Evolutionary conservation across 2,329 filamentous ascomycete genomes (phyloP).

Genomic region (Aspergillus neotritici): DNA sequence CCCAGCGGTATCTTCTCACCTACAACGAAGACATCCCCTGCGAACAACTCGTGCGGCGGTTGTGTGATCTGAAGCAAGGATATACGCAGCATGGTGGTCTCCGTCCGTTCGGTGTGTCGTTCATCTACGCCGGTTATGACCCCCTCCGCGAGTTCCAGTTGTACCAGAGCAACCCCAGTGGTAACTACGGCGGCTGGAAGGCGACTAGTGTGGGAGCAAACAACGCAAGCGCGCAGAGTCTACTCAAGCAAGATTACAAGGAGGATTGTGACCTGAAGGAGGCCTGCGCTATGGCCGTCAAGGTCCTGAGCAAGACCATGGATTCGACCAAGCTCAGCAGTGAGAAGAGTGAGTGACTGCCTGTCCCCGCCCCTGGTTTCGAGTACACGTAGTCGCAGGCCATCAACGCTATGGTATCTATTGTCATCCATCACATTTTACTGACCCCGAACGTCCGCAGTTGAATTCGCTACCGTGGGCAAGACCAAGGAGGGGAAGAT

Average conservation of each 20-base stretch:
- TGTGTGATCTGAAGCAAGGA: conserved; percentile 97
- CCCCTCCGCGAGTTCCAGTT: conserved; percentile 95
- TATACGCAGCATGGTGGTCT: conserved; percentile 99
- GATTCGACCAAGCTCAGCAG: conserved; percentile 97
- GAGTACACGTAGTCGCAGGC: not conserved
- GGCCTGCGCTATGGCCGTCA: conserved; percentile 94
- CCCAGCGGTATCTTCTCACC: conserved; percentile 94
- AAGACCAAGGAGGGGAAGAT: conserved; percentile 93
- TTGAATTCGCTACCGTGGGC: conserved; percentile 97
- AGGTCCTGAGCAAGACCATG: conserved; percentile 99
- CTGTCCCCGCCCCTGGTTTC: not conserved
- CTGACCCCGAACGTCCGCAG: conserved; percentile 43
- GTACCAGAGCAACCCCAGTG: conserved; percentile 97
- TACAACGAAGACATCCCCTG: conserved; percentile 99
- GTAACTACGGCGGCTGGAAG: conserved; percentile 99
- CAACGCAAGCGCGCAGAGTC: conserved; percentile 92
- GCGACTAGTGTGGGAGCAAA: conserved; percentile 96
- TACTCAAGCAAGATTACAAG: conserved; percentile 99
- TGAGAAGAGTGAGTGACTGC: conserved; percentile 80
- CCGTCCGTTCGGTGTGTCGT: conserved; percentile 94
- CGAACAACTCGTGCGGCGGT: conserved; percentile 91
- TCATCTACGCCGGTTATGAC: conserved; percentile 99
- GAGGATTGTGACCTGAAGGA: conserved; percentile 95
- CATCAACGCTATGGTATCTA: not conserved
- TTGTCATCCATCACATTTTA: not conserved